Base-by-base conservation (phyloP, 345 rosid genomes). In the Litchi chinensis region DNA sequence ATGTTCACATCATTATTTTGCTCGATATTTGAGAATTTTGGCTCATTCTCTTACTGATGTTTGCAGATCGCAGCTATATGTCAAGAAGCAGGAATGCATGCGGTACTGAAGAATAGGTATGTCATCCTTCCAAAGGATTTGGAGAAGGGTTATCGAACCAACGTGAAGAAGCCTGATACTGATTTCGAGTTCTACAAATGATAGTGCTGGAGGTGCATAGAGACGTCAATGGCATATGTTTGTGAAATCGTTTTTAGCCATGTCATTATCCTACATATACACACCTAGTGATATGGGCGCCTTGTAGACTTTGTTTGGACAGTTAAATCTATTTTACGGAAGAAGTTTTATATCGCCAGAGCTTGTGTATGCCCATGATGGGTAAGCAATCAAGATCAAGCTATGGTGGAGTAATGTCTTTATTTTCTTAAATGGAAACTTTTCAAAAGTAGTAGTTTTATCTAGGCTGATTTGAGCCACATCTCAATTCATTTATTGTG, bases 51-150 rank as follows among this genome's bases (percentile, higher is more conserved):
- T 9, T 73, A 15, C 9, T 68, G 66, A 10, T 56, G 5, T 46
- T 60, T 54, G 60, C 91, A 95, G 99, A 95, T 95, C 78, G 83
- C 97, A 65, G 97, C 99, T 18, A 95, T 95, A 71, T 95, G 98
- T 76, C 99, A 95, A 83, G 99, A 95, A 86, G 98, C 99, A 56
- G 99, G 98, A 65, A 95, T 95, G 99, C 99, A 95, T 62, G 99
- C 98, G 3, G 99, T 95, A 10, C 88, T 98, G 37, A 95, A 95
- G 90, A 95, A 95, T 89, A 90, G 99, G 77, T 93, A 95, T 54
- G 98, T 95, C 68, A 95, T 95, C 52, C 89, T 93, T 56, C 97
- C 99, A 0, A 95, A 93, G 86, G 99, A 95, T 82, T 95, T 95
- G n/a, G 99, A 95, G 88, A 95, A 95, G 88, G 99, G 99, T 3